A percentile compares a stretch with the other conserved stretches of the same genome.
These are phyloP conservation scores for Rubroboletus pulcherrimus DNA, from an alignment of 768 basidiomycete species.

Conservation along the genomic window DNA sequence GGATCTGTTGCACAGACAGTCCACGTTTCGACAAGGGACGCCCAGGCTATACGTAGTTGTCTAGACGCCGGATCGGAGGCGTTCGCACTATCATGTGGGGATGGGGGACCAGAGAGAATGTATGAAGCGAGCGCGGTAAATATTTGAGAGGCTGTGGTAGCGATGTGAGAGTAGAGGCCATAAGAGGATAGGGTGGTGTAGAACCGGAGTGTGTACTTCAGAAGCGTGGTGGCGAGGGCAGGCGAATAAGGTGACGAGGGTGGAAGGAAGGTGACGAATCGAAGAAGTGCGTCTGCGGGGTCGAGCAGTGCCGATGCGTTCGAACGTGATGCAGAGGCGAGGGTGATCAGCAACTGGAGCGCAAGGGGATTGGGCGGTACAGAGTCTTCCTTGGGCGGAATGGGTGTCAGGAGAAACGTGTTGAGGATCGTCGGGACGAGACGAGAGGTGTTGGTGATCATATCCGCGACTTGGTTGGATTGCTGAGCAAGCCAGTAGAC, in stretches of 20 bases:
- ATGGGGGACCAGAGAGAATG: slow-evolving; percentile 32
- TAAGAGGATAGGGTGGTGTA: slow-evolving; percentile 70
- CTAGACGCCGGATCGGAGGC: not conserved
- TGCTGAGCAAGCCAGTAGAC: slow-evolving; percentile 60
- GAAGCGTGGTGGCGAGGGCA: slow-evolving; percentile 41
- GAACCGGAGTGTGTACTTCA: slow-evolving; percentile 55
- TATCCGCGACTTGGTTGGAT: slow-evolving; percentile 48
- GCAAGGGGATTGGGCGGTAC: slow-evolving; percentile 43
- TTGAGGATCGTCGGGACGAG: slow-evolving; percentile 51
- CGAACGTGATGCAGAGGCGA: slow-evolving; percentile 63
- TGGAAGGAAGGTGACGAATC: slow-evolving; percentile 64
- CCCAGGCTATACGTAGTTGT: slow-evolving; percentile 48
- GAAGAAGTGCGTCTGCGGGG: slow-evolving; percentile 61
- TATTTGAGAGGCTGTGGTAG: slow-evolving; percentile 56
- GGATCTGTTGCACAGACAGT: slow-evolving; percentile 84
- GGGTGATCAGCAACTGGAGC: slow-evolving; percentile 50
- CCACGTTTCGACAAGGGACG: slow-evolving; percentile 65
- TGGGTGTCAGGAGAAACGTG: slow-evolving; percentile 54
- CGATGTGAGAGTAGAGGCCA: slow-evolving; percentile 70
- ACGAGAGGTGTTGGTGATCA: slow-evolving; percentile 48
- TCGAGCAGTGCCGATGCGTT: slow-evolving; percentile 58
- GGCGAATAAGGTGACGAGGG: slow-evolving; percentile 37
- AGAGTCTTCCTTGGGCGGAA: slow-evolving; percentile 36
- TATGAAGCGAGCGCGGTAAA: slow-evolving; percentile 50
- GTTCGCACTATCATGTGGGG: slow-evolving; percentile 17